Conservation (phyloP, 148 eudicot genomes). For the Nyssa sinensis region DNA sequence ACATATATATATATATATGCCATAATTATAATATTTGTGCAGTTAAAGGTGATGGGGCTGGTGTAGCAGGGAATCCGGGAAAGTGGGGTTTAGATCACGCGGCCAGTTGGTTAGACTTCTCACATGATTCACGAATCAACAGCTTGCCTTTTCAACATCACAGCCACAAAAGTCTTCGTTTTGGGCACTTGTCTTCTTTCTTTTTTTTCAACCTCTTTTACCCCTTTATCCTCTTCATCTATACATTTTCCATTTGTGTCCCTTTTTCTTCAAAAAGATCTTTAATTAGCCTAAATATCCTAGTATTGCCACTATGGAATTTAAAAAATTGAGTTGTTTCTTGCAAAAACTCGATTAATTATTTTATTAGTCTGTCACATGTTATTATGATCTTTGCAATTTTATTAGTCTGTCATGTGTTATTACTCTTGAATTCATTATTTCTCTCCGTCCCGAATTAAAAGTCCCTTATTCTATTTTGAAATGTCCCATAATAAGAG, state of each 20-base stretch:
- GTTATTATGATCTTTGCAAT: too few species aligned
- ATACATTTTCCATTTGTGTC: neutral
- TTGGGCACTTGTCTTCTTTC: constrained; percentile 2
- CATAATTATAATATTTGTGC: neutral
- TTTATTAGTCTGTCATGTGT: too few species aligned
- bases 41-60: neutral
- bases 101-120: constrained; percentile 17
- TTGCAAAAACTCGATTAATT: neutral
- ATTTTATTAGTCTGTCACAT: too few species aligned
- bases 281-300: too few species aligned
- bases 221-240: neutral
- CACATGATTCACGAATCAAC: constrained; percentile 36
- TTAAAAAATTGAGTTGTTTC: neutral
- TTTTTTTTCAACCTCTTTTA: too few species aligned
- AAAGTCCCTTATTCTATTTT: too few species aligned
- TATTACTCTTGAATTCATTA: too few species aligned
- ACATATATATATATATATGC: neutral
- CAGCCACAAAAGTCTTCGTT: neutral
- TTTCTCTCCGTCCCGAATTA: too few species aligned
- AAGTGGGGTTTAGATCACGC: constrained; percentile 26
- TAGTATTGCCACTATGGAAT: neutral
- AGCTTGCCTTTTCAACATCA: constrained; percentile 9
- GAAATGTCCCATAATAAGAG: too few species aligned
- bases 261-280: neutral
- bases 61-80: constrained; percentile 18